A percentile compares a stretch with the other conserved stretches of the same genome.
Evolutionary conservation across 805 yeast species (phyloP).

Genomic region (Kodamaea kaohsiungensis): DNA sequence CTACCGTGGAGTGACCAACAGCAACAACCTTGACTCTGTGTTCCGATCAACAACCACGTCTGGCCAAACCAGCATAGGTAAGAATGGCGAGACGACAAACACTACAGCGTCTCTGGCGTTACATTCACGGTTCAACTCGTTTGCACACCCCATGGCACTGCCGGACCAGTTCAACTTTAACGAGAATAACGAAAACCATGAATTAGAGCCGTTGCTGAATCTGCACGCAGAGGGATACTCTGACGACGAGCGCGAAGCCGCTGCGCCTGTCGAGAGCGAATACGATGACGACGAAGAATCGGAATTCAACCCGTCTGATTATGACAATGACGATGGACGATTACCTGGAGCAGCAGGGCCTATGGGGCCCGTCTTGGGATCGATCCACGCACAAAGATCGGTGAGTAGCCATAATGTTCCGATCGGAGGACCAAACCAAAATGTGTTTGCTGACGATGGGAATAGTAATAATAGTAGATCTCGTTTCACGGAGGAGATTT

Average conservation of each 20-base stretch:
- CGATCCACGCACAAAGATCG: slow-evolving; percentile 2
- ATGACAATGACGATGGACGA: slow-evolving; percentile 18
- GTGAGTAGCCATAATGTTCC: slow-evolving; percentile 6
- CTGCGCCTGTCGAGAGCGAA: not conserved
- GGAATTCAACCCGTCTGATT: slow-evolving; percentile 21
- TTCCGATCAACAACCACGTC: slow-evolving; percentile 20
- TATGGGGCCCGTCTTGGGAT: not conserved
- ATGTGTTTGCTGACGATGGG: slow-evolving; percentile 14
- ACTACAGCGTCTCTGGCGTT: slow-evolving; percentile 15
- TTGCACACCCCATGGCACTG: slow-evolving; percentile 23
- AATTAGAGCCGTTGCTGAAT: slow-evolving; percentile 10
- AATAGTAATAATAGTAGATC: slow-evolving; percentile 25
- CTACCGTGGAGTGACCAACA: slow-evolving; percentile 46
- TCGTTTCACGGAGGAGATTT: slow-evolving; percentile 22
- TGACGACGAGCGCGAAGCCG: not conserved
- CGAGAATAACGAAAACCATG: slow-evolving; percentile 20
- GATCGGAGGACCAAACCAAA: not conserved
- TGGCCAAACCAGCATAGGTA: slow-evolving; percentile 9
- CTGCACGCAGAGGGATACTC: not conserved
- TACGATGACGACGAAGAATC: slow-evolving; percentile 12
- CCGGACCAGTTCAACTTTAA: slow-evolving; percentile 23
- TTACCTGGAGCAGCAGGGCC: slow-evolving; percentile 13
- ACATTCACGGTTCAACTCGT: slow-evolving; percentile 31
- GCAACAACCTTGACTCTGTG: slow-evolving; percentile 42
- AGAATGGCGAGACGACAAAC: slow-evolving; percentile 8